Base-by-base conservation (phyloP, 768 basidiomycete species). In the Brasilioporus rufonigricans region DNA sequence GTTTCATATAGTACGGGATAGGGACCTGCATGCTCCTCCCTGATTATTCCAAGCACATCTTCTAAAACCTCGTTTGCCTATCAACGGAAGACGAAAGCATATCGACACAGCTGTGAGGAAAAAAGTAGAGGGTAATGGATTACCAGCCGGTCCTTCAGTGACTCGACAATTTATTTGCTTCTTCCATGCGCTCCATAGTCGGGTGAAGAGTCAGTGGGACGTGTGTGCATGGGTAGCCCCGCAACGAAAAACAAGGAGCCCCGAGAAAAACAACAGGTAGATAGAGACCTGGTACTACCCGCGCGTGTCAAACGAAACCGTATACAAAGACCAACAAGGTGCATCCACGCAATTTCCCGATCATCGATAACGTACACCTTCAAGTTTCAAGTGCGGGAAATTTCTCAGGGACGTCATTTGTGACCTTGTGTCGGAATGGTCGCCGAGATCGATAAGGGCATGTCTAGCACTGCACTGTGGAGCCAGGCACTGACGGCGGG, bases 221-320 rank as follows among this genome's bases (percentile, higher is more conserved):
- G 24, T 45, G 36, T 19, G 24, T 35, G 7, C 16, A 33, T 14
- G 45, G 47, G 23, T 31, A 40, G 36, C 59, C 52, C 59, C 44
- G 47, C 53, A 35, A 64, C 60, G 23, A 39, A 56, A 35, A 29
- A 65, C 32, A 64, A 64, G 56, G 43, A 12, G 9, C 40, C 6
- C 19, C 26, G 8, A 6, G 44, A 27, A 53, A 53, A 51, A 63
- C 53, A 62, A 65, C 45, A 61, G 12, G 21, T 40, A 52, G 45
- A 11, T 19, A 50, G 33, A 29, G n/a, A 46, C 44, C 5, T n/a
- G 24, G 44, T 53, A 31, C n/a, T n/a, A n/a, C n/a, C n/a, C n/a
- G n/a, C n/a, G 52, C 44, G 26, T 33, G 16, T 33, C 33, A 33
- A 33, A 11, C 12, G 13, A 14, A 14, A 33, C 33, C 33, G n/a